Percentiles rank a stretch among this genome's conserved stretches.
Conservation (phyloP, 768 basidiomycete species). For the Dioszegia hungarica region DNA sequence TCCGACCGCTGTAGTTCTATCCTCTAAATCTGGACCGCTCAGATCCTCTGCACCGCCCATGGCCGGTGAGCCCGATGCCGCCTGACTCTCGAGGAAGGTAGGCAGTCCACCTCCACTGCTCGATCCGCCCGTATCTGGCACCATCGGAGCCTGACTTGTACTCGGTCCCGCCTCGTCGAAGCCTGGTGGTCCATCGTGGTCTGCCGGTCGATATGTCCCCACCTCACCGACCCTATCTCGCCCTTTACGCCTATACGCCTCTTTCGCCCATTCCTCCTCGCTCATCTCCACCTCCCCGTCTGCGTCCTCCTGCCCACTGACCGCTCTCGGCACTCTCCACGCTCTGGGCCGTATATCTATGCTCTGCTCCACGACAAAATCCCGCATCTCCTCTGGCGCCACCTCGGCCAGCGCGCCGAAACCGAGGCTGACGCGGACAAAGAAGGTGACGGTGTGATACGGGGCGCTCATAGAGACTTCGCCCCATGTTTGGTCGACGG, state of each 20-base stretch:
- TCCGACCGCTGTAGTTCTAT: conserved; percentile 22
- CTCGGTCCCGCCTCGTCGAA: conserved; percentile 19
- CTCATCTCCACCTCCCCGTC: conserved; percentile 1
- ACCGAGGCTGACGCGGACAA: conserved; percentile 66
- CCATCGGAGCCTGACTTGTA: not conserved
- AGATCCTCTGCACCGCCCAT: too few relatives aligned
- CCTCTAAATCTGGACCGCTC: too few relatives aligned
- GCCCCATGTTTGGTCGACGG: conserved; percentile 58
- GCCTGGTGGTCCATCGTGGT: conserved; percentile 33
- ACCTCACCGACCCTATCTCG: conserved; percentile 37
- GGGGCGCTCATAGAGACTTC: conserved; percentile 76
- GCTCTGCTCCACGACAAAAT: conserved; percentile 22
- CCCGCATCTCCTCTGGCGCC: conserved; percentile 3
- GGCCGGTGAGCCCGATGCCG: conserved; percentile 12
- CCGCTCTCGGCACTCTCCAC: conserved; percentile 28
- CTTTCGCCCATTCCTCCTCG: conserved; percentile 31
- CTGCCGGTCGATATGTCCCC: conserved; percentile 28
- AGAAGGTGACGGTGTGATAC: conserved; percentile 76
- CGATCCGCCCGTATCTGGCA: not conserved
- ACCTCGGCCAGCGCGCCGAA: conserved; percentile 51
- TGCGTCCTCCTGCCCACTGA: conserved; percentile 12
- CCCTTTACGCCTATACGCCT: conserved; percentile 45
- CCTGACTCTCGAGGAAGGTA: conserved; percentile 34
- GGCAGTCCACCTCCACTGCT: conserved; percentile 18
- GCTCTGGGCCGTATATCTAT: conserved; percentile 24